Evolutionary conservation across 306 rosid genomes (phyloP).

Genomic region (Acacia crassicarpa): DNA sequence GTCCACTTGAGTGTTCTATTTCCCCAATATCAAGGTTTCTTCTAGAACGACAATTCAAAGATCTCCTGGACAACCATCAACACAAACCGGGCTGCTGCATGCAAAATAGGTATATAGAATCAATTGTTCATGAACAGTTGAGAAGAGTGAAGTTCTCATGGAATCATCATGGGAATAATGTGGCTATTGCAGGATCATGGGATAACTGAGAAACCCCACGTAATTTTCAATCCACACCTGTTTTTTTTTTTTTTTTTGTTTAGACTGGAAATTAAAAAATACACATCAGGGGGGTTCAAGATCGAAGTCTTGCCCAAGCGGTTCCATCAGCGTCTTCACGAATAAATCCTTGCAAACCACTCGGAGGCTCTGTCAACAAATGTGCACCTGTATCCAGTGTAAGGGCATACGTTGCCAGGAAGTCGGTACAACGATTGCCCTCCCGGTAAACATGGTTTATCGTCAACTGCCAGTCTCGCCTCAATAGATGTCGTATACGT

Average conservation of each 20-base stretch:
- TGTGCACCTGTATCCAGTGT: too few relatives aligned
- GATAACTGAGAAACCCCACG: slow-evolving; percentile 79
- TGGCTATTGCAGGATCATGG: slow-evolving; percentile 83
- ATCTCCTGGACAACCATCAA: neutral
- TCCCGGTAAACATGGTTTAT: too few relatives aligned
- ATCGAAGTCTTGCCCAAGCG: too few relatives aligned
- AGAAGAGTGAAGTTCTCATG: slow-evolving; percentile 61
- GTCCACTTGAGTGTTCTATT: neutral
- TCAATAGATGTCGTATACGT: too few relatives aligned
- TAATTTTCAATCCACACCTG: slow-evolving; percentile 26
- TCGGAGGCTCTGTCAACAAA: too few relatives aligned
- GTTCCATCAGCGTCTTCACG: too few relatives aligned
- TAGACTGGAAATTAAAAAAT: too few relatives aligned
- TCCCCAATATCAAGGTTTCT: slow-evolving; percentile 48
- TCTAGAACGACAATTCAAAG: slow-evolving; percentile 16
- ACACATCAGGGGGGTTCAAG: too few relatives aligned
- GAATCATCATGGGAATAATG: slow-evolving; percentile 65
- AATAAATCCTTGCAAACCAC: too few relatives aligned
- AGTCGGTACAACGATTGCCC: too few relatives aligned
- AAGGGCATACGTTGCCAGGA: too few relatives aligned
- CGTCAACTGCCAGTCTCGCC: too few relatives aligned
- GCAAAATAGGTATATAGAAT: slow-evolving; percentile 38
- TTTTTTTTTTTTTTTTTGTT: neutral
- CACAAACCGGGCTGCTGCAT: neutral
- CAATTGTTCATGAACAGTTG: slow-evolving; percentile 38